Base-by-base conservation (phyloP, 129 eudicot species). In the Sambucus nigra region DNA sequence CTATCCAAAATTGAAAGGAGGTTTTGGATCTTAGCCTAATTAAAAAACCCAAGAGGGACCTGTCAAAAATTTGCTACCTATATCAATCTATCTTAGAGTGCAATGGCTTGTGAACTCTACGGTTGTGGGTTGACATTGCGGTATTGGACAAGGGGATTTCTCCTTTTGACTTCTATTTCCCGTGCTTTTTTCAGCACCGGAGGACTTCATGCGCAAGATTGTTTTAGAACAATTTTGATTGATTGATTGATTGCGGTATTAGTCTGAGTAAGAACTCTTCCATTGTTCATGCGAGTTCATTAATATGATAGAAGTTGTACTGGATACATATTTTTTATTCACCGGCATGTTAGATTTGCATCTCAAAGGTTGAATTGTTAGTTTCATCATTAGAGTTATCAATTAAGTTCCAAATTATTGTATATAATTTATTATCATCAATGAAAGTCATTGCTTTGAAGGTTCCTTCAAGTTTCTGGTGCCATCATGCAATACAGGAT, bases 121-220 rank as follows among this genome's bases (percentile, higher is more conserved):
- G n/a, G n/a, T n/a, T n/a, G n/a, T n/a, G n/a, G n/a, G n/a, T n/a
- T n/a, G n/a, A n/a, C n/a, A n/a, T n/a, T n/a, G n/a, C 23, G 18
- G 8, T 25, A 21, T 18, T 62, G 0, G 20, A 25, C 29, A 22
- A 32, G 14, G 22, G 26, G 12, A 4, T 17, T 21, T 22, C 2
- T 25, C 5, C 44, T 50, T 32, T n/a, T 38, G 16, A 40, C 28
- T 32, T 18, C 45, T 8, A 59, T 57, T 16, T 57, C 15, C 44
- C 24, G 32, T 59, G 10, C 22, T 20, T 66, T 31, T 32, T 57
- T 41, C 96, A 87, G 96, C 84, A 64, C 86, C 96, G 2, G 87
- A 79, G 76, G 96, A 79, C 71, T 83, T 87, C 73, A 79, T 87
- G 87, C 81, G 94, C 64, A 82, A 67, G 80, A 75, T 57, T 52